Base-by-base conservation (phyloP, 164 flowering plant genomes). In the Berberis vulgaris region DNA sequence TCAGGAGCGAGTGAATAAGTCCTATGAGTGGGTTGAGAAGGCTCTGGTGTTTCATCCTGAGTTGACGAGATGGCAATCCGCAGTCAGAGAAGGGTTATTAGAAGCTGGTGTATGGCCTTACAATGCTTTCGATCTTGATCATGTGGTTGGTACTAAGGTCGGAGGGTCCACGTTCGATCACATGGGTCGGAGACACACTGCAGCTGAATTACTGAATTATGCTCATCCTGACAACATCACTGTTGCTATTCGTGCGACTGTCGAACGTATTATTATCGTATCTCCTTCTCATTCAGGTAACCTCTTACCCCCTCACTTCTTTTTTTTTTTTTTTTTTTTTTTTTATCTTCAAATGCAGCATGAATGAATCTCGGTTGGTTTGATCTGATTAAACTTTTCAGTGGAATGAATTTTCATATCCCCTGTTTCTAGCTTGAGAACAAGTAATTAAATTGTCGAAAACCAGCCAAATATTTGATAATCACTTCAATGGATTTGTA, bases 1-100 rank as follows among this genome's bases (percentile, higher is more conserved):
- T 65, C 67, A 73, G 11, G 63, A 47, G 1, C 12, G 77, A 4
- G 94, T 84, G 6, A 86, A 90, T 53, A 60, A 71, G 13, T 90
- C 97, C 0, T 88, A 80, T 61, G 79, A 84, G 39, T 90, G 98
- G 98, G 88, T 93, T 2, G 98, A 93, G 66, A 73, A 73, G 38
- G 73, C 75, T 2, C 70, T 92, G 6, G 91, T 82, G 42, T 86
- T 82, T 62, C 65, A 68, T 46, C 98, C 98, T 0, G 74, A 77
- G 59, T 60, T 89, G 12, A 76, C 56, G 70, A 76, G n/a, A 13
- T 92, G 98, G 98, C 98, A 89, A 66, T 79, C 83, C 1, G 82
- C 93, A 0, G 65, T 88, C 9, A 70, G 91, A 9, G 94, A 92
- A 64, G 83, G 81, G 6, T 65, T 89, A 26, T 46, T 92, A 41